Conservation (phyloP, 192 early-diverging fungal species). For the Mortierella antarctica region DNA sequence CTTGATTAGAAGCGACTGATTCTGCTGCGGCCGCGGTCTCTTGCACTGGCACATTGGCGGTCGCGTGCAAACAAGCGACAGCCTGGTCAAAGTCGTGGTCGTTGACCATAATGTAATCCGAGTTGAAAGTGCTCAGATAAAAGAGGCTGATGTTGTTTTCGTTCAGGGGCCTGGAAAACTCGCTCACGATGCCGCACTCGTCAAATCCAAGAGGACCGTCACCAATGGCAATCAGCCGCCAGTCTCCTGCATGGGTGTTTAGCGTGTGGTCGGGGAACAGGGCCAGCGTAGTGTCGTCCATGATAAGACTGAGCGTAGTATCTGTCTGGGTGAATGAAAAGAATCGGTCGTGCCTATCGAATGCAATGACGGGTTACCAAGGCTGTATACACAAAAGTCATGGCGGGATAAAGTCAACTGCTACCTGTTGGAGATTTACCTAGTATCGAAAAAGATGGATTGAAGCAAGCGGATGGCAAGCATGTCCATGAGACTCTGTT, state of each 20-base stretch:
- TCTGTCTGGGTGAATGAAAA: constrained; percentile 52
- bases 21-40: background rate
- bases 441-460: constrained; percentile 48
- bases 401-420: background rate
- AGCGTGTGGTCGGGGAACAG: constrained; percentile 45
- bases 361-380: background rate
- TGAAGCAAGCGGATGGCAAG: constrained; percentile 37
- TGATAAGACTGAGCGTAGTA: constrained; percentile 45
- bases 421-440: constrained; percentile 6
- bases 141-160: constrained; percentile 33
- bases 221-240: constrained; percentile 46
- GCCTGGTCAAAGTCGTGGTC: constrained; percentile 47
- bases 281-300: constrained; percentile 39
- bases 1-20: background rate
- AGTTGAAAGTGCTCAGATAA: constrained; percentile 51
- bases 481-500: constrained; percentile 32
- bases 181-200: constrained; percentile 49
- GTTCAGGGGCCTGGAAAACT: constrained; percentile 35
- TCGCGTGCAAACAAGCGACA: constrained; percentile 25
- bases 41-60: constrained; percentile 10
- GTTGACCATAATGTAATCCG: constrained; percentile 51
- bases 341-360: constrained; percentile 34
- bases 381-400: background rate
- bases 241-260: constrained; percentile 47
- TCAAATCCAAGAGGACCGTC: constrained; percentile 52